Conservation (phyloP, 192 early-diverging fungal genomes). For the Umbelopsis sp. region DNA sequence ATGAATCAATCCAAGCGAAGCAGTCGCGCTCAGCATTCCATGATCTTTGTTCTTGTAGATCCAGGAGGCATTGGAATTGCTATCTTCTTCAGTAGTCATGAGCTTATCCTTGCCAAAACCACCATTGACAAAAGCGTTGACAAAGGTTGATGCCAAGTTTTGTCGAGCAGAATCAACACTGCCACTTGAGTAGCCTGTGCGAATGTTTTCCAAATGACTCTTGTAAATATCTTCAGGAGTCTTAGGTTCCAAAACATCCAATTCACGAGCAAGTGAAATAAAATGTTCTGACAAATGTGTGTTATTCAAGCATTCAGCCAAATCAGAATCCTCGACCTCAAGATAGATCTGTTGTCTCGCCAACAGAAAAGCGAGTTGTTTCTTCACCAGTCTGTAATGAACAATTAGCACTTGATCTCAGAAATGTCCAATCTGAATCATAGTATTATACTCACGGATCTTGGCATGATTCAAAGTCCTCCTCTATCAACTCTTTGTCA, state of each 20-base stretch:
- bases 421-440: background rate
- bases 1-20: constrained; percentile 90
- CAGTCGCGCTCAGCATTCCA: constrained; percentile 93
- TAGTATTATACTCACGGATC: constrained; percentile 63
- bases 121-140: constrained; percentile 98
- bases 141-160: constrained; percentile 96
- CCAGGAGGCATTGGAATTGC: constrained; percentile 67
- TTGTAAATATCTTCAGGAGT: constrained; percentile 99
- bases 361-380: constrained; percentile 94
- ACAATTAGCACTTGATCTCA: background rate
- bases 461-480: constrained; percentile 83
- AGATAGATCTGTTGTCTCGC: constrained; percentile 89
- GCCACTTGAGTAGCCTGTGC: constrained; percentile 46
- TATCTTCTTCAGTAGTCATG: constrained; percentile 75
- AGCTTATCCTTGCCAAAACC: constrained; percentile 96
- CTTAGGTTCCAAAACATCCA: constrained; percentile 95
- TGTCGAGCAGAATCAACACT: constrained; percentile 93
- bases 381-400: constrained; percentile 69
- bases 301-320: constrained; percentile 90
- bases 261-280: constrained; percentile 83
- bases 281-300: constrained; percentile 86
- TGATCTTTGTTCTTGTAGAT: constrained; percentile 99
- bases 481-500: constrained; percentile 77
- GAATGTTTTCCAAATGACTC: constrained; percentile 89
- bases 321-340: constrained; percentile 82